phyloP scores from a whole-genome alignment of 306 rosid species.

The Potentilla sterilis region DNA sequence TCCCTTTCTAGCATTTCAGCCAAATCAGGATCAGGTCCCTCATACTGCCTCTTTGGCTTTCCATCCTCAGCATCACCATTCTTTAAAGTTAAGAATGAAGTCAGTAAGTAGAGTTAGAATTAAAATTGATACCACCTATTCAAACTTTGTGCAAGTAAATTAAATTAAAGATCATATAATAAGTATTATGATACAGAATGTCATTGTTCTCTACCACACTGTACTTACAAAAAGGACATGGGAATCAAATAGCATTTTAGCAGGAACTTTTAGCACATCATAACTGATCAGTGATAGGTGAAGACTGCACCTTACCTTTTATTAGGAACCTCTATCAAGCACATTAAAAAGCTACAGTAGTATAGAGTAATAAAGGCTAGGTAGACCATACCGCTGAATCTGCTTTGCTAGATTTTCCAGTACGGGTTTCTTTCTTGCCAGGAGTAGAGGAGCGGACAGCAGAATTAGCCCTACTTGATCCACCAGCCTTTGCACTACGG shows the following conservation, averaged over 20 bases:
- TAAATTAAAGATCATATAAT: background rate
- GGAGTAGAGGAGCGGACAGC: slow-evolving; percentile 57
- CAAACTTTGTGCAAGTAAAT: background rate
- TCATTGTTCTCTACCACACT: background rate
- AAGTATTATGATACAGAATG: background rate
- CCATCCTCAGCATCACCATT: slow-evolving; percentile 86
- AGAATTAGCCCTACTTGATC: slow-evolving; percentile 52
- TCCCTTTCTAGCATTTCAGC: slow-evolving; percentile 99
- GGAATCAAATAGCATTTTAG: background rate
- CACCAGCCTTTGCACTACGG: slow-evolving; percentile 65
- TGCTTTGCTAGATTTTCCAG: slow-evolving; percentile 66
- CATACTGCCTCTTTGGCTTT: slow-evolving; percentile 77
- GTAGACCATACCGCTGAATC: slow-evolving; percentile 59
- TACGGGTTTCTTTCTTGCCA: slow-evolving; percentile 53
- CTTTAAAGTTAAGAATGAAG: slow-evolving; percentile 32
- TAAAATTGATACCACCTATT: background rate
- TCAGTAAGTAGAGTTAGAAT: background rate
- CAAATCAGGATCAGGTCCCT: slow-evolving; percentile 98
- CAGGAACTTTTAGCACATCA: background rate
- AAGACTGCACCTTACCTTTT: background rate
- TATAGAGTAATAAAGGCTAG: background rate
- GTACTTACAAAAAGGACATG: background rate
- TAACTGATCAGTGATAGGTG: background rate
- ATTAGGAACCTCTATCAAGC: background rate
- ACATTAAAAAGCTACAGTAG: background rate